These are phyloP conservation scores for Serendipita sp. DNA, from an alignment of 768 basidiomycete genomes.

Conservation along the genomic window DNA sequence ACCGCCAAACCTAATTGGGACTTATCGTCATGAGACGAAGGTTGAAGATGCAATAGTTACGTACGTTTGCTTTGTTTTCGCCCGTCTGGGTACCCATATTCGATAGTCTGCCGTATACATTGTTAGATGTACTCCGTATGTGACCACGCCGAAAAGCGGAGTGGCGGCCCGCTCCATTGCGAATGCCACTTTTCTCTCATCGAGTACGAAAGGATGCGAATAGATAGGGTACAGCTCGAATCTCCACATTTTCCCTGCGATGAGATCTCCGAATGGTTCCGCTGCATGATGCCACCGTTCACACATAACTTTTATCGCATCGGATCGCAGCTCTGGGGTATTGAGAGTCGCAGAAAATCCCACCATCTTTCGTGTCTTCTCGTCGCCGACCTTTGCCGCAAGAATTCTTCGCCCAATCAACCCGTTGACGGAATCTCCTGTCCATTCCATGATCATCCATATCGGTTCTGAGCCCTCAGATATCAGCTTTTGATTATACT, in stretches of 20 bases:
- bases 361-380: constrained; percentile 16
- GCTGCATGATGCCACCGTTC: constrained; percentile 54
- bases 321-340: constrained; percentile 43
- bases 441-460: constrained; percentile 29
- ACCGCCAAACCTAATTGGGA: constrained; percentile 21
- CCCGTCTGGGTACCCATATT: constrained; percentile 80
- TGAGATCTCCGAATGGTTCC: constrained; percentile 43
- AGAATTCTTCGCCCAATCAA: constrained; percentile 11
- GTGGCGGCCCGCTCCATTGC: constrained; percentile 83
- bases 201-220: constrained; percentile 55
- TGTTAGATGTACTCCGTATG: constrained; percentile 87
- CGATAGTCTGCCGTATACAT: constrained; percentile 44
- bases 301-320: constrained; percentile 48
- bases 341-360: constrained; percentile 38
- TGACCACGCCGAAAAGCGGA: constrained; percentile 75
- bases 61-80: constrained; percentile 78
- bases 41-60: constrained; percentile 18
- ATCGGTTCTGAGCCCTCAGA: constrained; percentile 27
- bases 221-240: constrained; percentile 72
- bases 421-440: constrained; percentile 13
- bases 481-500: constrained; percentile 31
- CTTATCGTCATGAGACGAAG: background rate
- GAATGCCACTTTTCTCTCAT: constrained; percentile 33
- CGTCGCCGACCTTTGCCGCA: constrained; percentile 4
- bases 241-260: constrained; percentile 71